phyloP scores from a whole-genome alignment of 2,329 filamentous ascomycete genomes.

The Cephalotrichum gorgonifer region DNA sequence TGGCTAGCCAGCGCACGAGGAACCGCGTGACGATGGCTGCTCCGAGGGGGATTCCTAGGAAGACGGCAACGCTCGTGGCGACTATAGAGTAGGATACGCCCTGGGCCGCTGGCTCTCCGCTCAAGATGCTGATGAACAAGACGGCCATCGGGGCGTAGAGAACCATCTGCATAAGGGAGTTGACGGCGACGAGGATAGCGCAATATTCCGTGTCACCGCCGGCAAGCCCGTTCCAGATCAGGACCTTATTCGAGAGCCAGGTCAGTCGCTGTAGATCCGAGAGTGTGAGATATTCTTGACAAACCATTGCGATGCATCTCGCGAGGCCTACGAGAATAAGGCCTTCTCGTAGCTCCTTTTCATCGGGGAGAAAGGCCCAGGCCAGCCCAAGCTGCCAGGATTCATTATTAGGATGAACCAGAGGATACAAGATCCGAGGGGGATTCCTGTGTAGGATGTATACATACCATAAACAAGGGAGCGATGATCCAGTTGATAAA shows the following conservation, averaged over 20 bases:
- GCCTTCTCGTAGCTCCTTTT: slow-evolving; percentile 48
- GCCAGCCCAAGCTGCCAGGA: slow-evolving; percentile 46
- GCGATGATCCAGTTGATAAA: slow-evolving; percentile 76
- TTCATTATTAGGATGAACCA: background rate
- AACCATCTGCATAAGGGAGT: slow-evolving; percentile 65
- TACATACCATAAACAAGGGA: slow-evolving; percentile 65
- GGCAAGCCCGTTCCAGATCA: slow-evolving; percentile 62
- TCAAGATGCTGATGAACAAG: slow-evolving; percentile 62
- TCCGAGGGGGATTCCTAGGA: slow-evolving; percentile 73
- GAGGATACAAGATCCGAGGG: background rate
- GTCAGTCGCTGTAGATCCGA: slow-evolving; percentile 36
- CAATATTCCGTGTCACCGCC: slow-evolving; percentile 75
- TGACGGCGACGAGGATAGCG: slow-evolving; percentile 66
- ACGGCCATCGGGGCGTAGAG: slow-evolving; percentile 61
- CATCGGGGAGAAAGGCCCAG: slow-evolving; percentile 57
- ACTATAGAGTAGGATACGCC: slow-evolving; percentile 52
- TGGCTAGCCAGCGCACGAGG: slow-evolving; percentile 40
- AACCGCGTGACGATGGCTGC: slow-evolving; percentile 69
- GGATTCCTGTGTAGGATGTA: background rate
- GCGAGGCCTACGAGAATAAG: slow-evolving; percentile 76
- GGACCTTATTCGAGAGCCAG: slow-evolving; percentile 53
- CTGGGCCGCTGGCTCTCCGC: slow-evolving; percentile 25
- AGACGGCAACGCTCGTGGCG: slow-evolving; percentile 72
- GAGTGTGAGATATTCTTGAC: slow-evolving; percentile 10
- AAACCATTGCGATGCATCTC: slow-evolving; percentile 79